phyloP scores from a whole-genome alignment of 176 grass and related monocot genomes.

The Zea mays region DNA sequence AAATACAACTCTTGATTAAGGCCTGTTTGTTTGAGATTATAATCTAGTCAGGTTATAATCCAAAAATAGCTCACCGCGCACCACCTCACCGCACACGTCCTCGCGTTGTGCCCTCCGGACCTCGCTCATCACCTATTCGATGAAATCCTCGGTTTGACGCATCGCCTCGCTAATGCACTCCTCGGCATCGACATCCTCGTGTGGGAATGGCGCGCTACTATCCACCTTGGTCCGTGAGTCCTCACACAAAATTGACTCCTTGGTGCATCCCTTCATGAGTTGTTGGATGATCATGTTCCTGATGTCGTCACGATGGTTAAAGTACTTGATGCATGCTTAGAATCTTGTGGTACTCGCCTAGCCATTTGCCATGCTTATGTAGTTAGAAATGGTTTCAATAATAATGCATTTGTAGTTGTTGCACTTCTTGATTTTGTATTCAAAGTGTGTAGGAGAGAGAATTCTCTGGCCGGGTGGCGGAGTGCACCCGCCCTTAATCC shows the following conservation, averaged over 20 bases:
- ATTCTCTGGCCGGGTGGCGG: too few species aligned
- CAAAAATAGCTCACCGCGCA: too few species aligned
- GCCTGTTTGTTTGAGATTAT: too few species aligned
- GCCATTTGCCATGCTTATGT: constrained; percentile 64
- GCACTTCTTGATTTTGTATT: constrained; percentile 60
- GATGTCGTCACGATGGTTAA: constrained; percentile 66
- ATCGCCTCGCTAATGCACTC: constrained; percentile 58
- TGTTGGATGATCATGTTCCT: constrained; percentile 35
- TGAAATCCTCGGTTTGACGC: constrained; percentile 51
- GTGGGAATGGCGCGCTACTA: constrained; percentile 38
- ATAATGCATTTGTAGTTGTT: constrained; percentile 57
- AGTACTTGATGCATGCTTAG: constrained; percentile 48
- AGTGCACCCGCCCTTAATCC: too few species aligned
- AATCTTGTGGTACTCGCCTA: constrained; percentile 44
- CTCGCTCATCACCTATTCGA: constrained; percentile 52
- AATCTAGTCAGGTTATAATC: too few species aligned
- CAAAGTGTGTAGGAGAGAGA: too few species aligned
- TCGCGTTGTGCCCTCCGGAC: constrained; percentile 21
- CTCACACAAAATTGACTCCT: constrained; percentile 52
- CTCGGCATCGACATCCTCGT: constrained; percentile 50
- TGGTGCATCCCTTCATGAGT: constrained; percentile 37
- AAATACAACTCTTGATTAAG: too few species aligned
- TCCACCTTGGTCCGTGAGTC: too few species aligned
- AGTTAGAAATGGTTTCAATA: constrained; percentile 49
- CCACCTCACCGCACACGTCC: constrained; percentile 29